Base-by-base conservation (phyloP, 2,329 filamentous ascomycete species). In the Trichoderma pleuroti region DNA sequence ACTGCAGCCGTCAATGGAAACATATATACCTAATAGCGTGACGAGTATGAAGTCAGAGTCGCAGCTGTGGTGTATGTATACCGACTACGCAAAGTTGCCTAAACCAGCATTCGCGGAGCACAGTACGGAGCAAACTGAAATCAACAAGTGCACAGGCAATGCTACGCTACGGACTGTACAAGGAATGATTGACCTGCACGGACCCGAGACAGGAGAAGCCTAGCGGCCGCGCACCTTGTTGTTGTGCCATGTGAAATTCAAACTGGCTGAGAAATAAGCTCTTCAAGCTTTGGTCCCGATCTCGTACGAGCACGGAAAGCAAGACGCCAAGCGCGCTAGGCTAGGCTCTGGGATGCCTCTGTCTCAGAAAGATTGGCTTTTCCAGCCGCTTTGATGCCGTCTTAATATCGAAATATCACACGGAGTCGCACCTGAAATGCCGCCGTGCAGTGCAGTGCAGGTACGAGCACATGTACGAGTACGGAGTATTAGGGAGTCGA, bases 241-340 rank as follows among this genome's bases (percentile, higher is more conserved):
- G 49, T 18, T 34, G 16, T 39, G 30, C 62, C 62, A 70, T 42
- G 63, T 61, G 39, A 59, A 39, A 39, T 24, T 52, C 21, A 21
- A 52, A 52, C 11, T 52, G 57, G 66, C 57, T 52, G 63, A 39
- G 28, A 52, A 68, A 56, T 68, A 68, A 68, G 69, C 56, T 68
- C 39, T 69, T 28, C 54, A 32, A 67, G 30, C 32, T 64, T 54
- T 49, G 54, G 42, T 24, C 39, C 39, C 56, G 57, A 52, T 52
- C 56, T 46, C 65, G 56, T 26, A 26, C 26, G 46, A 52, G 46
- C 46, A 52, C 46, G 56, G 56, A 61, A 49, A 61, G 30, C 14
- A 67, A 70, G 46, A 52, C 49, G 69, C 63, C 69, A 68, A 70
- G 69, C 28, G 52, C 62, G 34, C 63, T 54, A 65, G 62, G 46